Evolutionary conservation across 1,284 basidiomycete species (phyloP).

Genomic region (Peniophora sp.): DNA sequence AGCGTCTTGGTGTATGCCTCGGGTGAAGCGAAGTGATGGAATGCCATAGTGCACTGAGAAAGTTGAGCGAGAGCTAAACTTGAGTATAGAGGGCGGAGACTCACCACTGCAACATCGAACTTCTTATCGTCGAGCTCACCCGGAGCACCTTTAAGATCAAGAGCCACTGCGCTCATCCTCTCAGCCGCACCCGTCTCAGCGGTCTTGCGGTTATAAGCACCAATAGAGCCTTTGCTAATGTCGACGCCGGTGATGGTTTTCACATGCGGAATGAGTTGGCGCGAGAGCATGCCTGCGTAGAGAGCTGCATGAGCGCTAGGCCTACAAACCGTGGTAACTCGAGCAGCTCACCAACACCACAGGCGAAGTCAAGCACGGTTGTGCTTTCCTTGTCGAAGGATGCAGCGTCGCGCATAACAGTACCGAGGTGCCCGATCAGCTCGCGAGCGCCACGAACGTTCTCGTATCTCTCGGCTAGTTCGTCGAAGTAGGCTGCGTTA

Average conservation of each 20-base stretch:
- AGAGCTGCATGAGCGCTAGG: background rate
- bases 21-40: slow-evolving; percentile 58
- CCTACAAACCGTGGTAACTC: background rate
- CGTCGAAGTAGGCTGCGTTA: slow-evolving; percentile 26
- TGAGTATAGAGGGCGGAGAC: slow-evolving; percentile 10
- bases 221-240: slow-evolving; percentile 59
- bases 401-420: slow-evolving; percentile 37
- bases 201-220: slow-evolving; percentile 52
- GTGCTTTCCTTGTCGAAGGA: slow-evolving; percentile 49
- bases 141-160: slow-evolving; percentile 35
- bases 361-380: slow-evolving; percentile 61
- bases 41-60: slow-evolving; percentile 54
- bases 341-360: slow-evolving; percentile 46
- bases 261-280: slow-evolving; percentile 42
- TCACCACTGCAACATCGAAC: slow-evolving; percentile 58
- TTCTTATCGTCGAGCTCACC: slow-evolving; percentile 40
- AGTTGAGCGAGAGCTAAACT: background rate
- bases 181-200: slow-evolving; percentile 50
- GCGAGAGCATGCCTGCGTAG: slow-evolving; percentile 45
- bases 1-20: slow-evolving; percentile 42
- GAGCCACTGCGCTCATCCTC: slow-evolving; percentile 51
- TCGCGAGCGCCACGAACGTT: slow-evolving; percentile 16
- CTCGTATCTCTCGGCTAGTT: slow-evolving; percentile 20
- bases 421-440: slow-evolving; percentile 25
- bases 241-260: slow-evolving; percentile 62